Base-by-base conservation (phyloP, 768 basidiomycete genomes). In the Arthromyces matolae region DNA sequence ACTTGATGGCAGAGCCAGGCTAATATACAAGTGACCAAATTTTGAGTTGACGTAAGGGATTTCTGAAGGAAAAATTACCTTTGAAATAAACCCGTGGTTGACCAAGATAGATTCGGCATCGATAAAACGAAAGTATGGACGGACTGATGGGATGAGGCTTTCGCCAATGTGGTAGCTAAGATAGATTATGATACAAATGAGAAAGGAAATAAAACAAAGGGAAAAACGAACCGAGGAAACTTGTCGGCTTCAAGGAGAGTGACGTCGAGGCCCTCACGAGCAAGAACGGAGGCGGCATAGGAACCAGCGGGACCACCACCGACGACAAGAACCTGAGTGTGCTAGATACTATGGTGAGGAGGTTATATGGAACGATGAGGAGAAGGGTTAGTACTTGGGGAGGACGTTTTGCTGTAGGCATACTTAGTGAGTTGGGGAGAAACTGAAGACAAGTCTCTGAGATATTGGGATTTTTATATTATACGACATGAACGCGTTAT, bases 1-100 rank as follows among this genome's bases (percentile, higher is more conserved):
- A 79, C 61, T 82, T 82, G 52, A 82, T 77, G 20, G 79, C 78
- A 51, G 81, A 78, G 27, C 80, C 81, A 38, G 79, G 80, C 80
- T 82, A n/a, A n/a, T n/a, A n/a, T n/a, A 52, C 16, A 31, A 10
- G 22, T 8, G 34, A 37, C 34, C 9, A 27, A n/a, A n/a, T n/a
- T n/a, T n/a, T n/a, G n/a, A n/a, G n/a, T n/a, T n/a, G n/a, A n/a
- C n/a, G 28, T 27, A 20, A 16, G 22, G 20, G 7, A 19, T 33
- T 42, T 20, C 12, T 16, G 16, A 24, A 27, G n/a, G 36, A 16
- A 42, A 16, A 45, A 49, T 36, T 46, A 77, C 81, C 72, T 82
- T 83, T 43, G 59, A 60, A 9, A 69, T 55, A 53, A 83, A 82
- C 1, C 80, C 80, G 56, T 76, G 61, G 29, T 64, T 68, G 9